Percentiles rank a stretch among this genome's conserved stretches.
phyloP scores from a whole-genome alignment of 768 basidiomycete genomes.

The Auriscalpium vulgare region DNA sequence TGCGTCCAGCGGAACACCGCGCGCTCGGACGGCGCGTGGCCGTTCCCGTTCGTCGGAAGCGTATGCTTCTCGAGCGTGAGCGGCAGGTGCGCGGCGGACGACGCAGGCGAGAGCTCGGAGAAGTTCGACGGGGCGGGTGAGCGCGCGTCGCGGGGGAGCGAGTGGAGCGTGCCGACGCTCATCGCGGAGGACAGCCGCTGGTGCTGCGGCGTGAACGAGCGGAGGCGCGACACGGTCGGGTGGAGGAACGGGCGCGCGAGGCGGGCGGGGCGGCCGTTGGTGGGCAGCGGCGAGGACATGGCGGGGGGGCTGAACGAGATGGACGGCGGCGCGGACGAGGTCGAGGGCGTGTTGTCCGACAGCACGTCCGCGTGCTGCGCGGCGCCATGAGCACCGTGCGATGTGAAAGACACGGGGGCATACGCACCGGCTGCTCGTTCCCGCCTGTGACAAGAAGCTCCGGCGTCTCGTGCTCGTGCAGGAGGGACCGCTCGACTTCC shows the following conservation, averaged over 20 bases:
- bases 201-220: slow-evolving; percentile 52
- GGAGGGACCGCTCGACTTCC: slow-evolving; percentile 39
- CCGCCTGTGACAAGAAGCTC: not conserved
- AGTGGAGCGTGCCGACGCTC: slow-evolving; percentile 35
- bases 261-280: slow-evolving; percentile 27
- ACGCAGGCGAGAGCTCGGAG: slow-evolving; percentile 61
- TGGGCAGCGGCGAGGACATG: slow-evolving; percentile 27
- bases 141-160: slow-evolving; percentile 33
- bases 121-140: slow-evolving; percentile 59
- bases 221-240: slow-evolving; percentile 72
- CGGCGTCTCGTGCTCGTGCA: slow-evolving; percentile 22
- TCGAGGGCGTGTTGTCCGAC: slow-evolving; percentile 20
- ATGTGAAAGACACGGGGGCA: slow-evolving; percentile 8
- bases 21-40: slow-evolving; percentile 24
- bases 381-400: slow-evolving; percentile 19
- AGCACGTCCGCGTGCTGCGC: slow-evolving; percentile 29
- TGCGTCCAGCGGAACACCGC: slow-evolving; percentile 75
- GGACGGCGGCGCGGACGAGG: slow-evolving; percentile 25
- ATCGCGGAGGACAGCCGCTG: slow-evolving; percentile 34
- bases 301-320: slow-evolving; percentile 32
- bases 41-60: slow-evolving; percentile 15
- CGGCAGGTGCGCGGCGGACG: slow-evolving; percentile 49
- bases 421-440: slow-evolving; percentile 25
- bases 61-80: slow-evolving; percentile 13
- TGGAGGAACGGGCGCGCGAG: slow-evolving; percentile 55